Percentiles rank a stretch among this genome's conserved stretches.
Conservation (phyloP, 2,329 filamentous ascomycete genomes). For the Pseudogymnoascus sp. region DNA sequence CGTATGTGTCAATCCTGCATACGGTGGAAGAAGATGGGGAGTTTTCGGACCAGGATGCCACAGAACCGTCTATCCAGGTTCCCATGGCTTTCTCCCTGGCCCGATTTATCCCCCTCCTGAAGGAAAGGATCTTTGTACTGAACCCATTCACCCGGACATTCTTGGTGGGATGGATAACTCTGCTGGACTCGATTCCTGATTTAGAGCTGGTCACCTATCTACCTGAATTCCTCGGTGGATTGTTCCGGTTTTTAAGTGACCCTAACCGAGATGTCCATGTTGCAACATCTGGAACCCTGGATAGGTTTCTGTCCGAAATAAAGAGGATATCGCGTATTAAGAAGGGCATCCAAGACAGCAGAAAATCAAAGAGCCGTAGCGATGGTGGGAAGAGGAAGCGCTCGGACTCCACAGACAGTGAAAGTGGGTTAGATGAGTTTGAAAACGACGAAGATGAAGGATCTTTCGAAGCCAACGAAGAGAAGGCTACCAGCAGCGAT, state of each 20-base stretch:
- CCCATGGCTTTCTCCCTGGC: constrained; percentile 87
- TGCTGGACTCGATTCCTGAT: constrained; percentile 93
- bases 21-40: constrained; percentile 44
- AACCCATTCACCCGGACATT: constrained; percentile 95
- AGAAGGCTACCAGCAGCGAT: constrained; percentile 57
- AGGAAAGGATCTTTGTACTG: constrained; percentile 87
- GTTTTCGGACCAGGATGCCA: constrained; percentile 37
- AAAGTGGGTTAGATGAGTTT: constrained; percentile 36
- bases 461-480: constrained; percentile 47
- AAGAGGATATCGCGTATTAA: constrained; percentile 90
- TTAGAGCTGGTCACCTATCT: constrained; percentile 88
- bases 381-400: constrained; percentile 58
- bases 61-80: constrained; percentile 40
- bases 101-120: constrained; percentile 83
- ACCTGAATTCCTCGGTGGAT: constrained; percentile 79
- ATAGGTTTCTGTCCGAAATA: constrained; percentile 87
- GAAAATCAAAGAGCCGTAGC: constrained; percentile 48
- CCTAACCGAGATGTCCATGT: constrained; percentile 91
- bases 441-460: constrained; percentile 50
- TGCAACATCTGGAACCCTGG: constrained; percentile 77
- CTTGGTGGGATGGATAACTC: constrained; percentile 87
- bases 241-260: constrained; percentile 88
- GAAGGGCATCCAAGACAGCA: constrained; percentile 82
- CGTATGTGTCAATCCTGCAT: constrained; percentile 85
- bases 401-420: constrained; percentile 61